phyloP scores from a whole-genome alignment of 306 rosid species.

The Alnus rubra region DNA sequence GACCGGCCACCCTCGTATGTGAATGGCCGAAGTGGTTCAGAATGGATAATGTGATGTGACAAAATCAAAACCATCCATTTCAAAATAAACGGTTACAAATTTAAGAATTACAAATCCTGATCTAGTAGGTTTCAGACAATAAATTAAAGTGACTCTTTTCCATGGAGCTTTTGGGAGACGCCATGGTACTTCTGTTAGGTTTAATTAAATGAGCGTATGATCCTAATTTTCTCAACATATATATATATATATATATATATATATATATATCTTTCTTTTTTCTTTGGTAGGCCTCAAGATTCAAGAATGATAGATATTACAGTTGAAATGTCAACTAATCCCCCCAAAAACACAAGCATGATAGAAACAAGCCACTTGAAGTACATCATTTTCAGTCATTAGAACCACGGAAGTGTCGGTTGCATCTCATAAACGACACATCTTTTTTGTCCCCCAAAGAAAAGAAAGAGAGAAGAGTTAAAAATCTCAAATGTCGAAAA shows the following conservation, averaged over 20 bases:
- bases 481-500: too few species aligned
- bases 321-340: not conserved
- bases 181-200: not conserved
- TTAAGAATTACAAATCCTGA: too few species aligned
- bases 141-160: too few species aligned
- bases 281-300: not conserved
- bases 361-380: conserved; percentile 19
- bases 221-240: not conserved
- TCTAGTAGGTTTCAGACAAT: not conserved
- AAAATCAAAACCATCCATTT: too few species aligned
- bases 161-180: too few species aligned
- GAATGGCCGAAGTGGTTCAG: too few species aligned
- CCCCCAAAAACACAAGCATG: not conserved
- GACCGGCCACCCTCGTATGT: too few species aligned
- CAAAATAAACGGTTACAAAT: too few species aligned
- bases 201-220: not conserved
- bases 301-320: not conserved
- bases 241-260: too few species aligned
- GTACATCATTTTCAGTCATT: conserved; percentile 50
- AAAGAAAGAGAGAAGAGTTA: not conserved
- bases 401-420: conserved; percentile 43
- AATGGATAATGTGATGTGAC: too few species aligned
- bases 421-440: conserved; percentile 45
- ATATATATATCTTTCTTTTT: too few species aligned
- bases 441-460: not conserved